These are phyloP conservation scores for Phytophthora chlamydospora DNA, from an alignment of 352 stramenopile genomes.

Conservation along the genomic window DNA sequence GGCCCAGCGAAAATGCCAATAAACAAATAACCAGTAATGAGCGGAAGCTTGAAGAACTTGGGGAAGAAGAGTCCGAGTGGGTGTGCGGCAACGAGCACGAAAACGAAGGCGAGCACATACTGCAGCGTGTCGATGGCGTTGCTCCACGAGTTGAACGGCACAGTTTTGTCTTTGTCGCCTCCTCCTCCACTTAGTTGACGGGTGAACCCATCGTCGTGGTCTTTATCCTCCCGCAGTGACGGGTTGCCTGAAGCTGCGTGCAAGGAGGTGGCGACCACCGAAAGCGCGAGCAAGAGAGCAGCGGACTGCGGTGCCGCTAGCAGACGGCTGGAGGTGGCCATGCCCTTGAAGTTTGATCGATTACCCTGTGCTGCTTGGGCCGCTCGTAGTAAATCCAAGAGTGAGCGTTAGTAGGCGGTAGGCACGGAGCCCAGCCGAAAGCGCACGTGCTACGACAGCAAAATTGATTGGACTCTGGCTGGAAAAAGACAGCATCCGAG, in stretches of 20 bases:
- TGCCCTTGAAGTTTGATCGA: constrained; percentile 21
- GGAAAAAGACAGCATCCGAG: constrained; percentile 20
- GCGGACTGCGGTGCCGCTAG: constrained; percentile 10
- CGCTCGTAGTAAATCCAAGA: constrained; percentile 27
- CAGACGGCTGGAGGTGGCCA: constrained; percentile 18
- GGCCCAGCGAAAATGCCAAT: constrained; percentile 59
- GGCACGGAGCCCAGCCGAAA: too few relatives aligned
- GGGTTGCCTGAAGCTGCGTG: constrained; percentile 21
- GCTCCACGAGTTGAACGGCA: constrained; percentile 53
- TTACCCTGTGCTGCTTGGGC: constrained; percentile 6
- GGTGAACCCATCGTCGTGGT: constrained; percentile 10
- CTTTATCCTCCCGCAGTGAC: constrained; percentile 15
- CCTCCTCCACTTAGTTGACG: constrained; percentile 25
- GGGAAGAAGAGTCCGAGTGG: constrained; percentile 68
- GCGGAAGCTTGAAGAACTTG: constrained; percentile 53
- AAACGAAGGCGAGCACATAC: constrained; percentile 50
- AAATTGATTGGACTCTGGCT: constrained; percentile 20
- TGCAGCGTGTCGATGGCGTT: constrained; percentile 50
- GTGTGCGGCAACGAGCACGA: constrained; percentile 62
- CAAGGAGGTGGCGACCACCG: constrained; percentile 21
- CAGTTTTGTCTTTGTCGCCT: constrained; percentile 34
- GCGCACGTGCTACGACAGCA: constrained; percentile 14
- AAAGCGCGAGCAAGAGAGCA: constrained; percentile 19
- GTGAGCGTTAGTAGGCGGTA: too few relatives aligned
- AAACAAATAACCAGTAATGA: constrained; percentile 75